A percentile compares a stretch with the other conserved stretches of the same genome.
Conservation (phyloP, 2,329 filamentous ascomycete genomes). For the Aschersonia sp. region DNA sequence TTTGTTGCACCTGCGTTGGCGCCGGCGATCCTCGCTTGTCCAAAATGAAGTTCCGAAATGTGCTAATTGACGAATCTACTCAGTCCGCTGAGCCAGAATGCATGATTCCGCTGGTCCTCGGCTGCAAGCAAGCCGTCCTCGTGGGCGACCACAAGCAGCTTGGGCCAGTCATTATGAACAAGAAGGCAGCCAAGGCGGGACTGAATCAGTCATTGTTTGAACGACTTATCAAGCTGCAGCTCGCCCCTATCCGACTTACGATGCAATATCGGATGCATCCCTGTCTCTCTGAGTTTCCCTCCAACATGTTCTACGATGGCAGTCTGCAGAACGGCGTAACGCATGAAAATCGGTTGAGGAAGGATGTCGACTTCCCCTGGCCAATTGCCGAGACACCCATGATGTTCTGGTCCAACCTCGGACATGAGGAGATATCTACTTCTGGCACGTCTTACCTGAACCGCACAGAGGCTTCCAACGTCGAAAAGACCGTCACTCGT, state of each 20-base stretch:
- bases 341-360: slow-evolving; percentile 71
- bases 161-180: slow-evolving; percentile 99
- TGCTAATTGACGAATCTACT: slow-evolving; percentile 94
- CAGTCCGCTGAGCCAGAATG: slow-evolving; percentile 97
- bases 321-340: slow-evolving; percentile 94
- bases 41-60: slow-evolving; percentile 97
- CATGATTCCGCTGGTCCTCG: slow-evolving; percentile 93
- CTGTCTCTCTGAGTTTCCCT: slow-evolving; percentile 90
- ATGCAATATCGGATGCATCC: slow-evolving; percentile 99
- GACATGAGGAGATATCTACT: slow-evolving; percentile 94
- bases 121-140: slow-evolving; percentile 97
- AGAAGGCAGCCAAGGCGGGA: slow-evolving; percentile 95
- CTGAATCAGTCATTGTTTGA: slow-evolving; percentile 98
- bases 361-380: slow-evolving; percentile 97
- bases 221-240: slow-evolving; percentile 81
- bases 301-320: slow-evolving; percentile 99
- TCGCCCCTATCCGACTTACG: slow-evolving; percentile 81
- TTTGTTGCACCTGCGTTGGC: slow-evolving; percentile 97
- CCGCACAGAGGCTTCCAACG: slow-evolving; percentile 89
- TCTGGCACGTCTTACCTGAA: slow-evolving; percentile 97
- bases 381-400: slow-evolving; percentile 86
- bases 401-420: slow-evolving; percentile 99
- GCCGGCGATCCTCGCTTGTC: slow-evolving; percentile 88
- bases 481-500: slow-evolving; percentile 94
- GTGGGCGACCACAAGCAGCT: slow-evolving; percentile 97